A percentile compares a stretch with the other conserved stretches of the same genome.
These are phyloP conservation scores for Rachicladosporium sp. DNA, from an alignment of 2,329 filamentous ascomycete genomes.

Conservation along the genomic window DNA sequence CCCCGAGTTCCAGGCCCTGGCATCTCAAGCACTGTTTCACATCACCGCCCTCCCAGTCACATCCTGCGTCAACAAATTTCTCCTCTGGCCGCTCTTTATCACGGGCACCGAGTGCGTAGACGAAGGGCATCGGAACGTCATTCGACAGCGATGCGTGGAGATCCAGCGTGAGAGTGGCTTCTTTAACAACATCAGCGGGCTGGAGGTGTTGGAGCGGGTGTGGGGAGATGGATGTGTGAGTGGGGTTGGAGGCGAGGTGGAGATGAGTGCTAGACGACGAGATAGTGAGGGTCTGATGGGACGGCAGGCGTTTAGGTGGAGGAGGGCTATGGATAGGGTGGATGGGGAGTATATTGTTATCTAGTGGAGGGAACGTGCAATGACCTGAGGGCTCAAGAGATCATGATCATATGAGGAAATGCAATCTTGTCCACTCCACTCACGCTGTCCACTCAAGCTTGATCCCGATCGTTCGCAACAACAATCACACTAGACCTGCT, in stretches of 20 bases:
- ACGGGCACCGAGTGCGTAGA: conserved; percentile 81
- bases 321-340: conserved; percentile 37
- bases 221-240: conserved; percentile 42
- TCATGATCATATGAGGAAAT: too few relatives aligned
- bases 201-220: conserved; percentile 74
- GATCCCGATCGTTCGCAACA: too few relatives aligned
- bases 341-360: conserved; percentile 42
- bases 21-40: conserved; percentile 71
- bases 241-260: conserved; percentile 13
- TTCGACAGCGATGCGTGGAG: conserved; percentile 68
- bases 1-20: conserved; percentile 69
- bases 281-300: conserved; percentile 5
- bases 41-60: conserved; percentile 65
- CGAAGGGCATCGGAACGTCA: conserved; percentile 62
- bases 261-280: conserved; percentile 15
- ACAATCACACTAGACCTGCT: too few relatives aligned
- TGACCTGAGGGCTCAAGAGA: too few relatives aligned
- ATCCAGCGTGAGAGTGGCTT: conserved; percentile 85
- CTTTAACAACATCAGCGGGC: conserved; percentile 78
- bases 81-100: conserved; percentile 89
- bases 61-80: conserved; percentile 67
- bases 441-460: too few relatives aligned
- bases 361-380: conserved; percentile 10
- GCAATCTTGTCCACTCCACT: too few relatives aligned
- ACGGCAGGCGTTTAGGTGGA: conserved; percentile 34